These are phyloP conservation scores for Straminergon stramineum DNA, from an alignment of 225 moss, liverwort and hornwort genomes.

Conservation along the genomic window DNA sequence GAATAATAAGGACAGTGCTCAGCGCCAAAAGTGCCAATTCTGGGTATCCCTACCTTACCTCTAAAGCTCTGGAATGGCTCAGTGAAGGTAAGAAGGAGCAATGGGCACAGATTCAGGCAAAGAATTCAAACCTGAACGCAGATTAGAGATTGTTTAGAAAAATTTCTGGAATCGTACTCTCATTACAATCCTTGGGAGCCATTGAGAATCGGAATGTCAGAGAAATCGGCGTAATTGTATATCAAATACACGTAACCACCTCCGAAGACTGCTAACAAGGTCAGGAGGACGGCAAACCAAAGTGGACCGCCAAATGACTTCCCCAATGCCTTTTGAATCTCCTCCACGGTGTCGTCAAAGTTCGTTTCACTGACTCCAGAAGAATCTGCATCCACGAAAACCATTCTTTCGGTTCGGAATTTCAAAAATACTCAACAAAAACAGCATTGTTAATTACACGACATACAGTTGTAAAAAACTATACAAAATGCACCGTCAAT, in stretches of 20 bases:
- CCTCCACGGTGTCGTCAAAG: constrained; percentile 32
- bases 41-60: not conserved
- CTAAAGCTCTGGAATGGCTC: not conserved
- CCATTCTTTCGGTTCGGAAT: not conserved
- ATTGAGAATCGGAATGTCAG: constrained; percentile 83
- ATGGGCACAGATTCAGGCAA: not conserved
- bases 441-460: not conserved
- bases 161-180: not conserved
- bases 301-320: constrained; percentile 62
- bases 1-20: not conserved
- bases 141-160: not conserved
- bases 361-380: not conserved
- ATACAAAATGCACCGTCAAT: not conserved
- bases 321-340: constrained; percentile 57
- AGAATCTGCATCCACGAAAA: constrained; percentile 4
- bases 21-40: not conserved
- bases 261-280: constrained; percentile 61
- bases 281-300: constrained; percentile 70
- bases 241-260: constrained; percentile 73
- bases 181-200: constrained; percentile 15
- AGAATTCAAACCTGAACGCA: not conserved
- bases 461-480: not conserved
- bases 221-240: constrained; percentile 62
- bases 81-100: not conserved
- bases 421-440: not conserved